phyloP scores from a whole-genome alignment of 257 asterid species.

The Solanum dulcamara region DNA sequence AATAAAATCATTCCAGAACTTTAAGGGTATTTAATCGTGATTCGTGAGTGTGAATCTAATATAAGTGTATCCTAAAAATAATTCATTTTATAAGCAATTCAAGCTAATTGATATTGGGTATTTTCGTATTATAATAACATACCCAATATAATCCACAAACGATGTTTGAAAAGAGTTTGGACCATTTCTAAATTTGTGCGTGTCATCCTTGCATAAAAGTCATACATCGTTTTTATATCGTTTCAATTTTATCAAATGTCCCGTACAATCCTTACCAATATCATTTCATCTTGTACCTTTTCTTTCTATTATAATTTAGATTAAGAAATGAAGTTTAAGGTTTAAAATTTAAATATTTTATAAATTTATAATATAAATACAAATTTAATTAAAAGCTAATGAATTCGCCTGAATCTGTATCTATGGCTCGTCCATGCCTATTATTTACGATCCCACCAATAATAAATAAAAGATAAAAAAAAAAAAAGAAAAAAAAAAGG shows the following conservation, averaged over 20 bases:
- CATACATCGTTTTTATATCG: too few relatives aligned
- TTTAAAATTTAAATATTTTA: neutral
- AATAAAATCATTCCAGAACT: neutral
- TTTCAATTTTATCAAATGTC: too few relatives aligned
- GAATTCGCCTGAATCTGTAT: neutral
- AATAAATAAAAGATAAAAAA: too few relatives aligned
- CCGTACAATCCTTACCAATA: too few relatives aligned
- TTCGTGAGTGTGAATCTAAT: neutral
- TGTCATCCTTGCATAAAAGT: too few relatives aligned
- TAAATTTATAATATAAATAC: neutral
- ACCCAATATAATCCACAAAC: too few relatives aligned
- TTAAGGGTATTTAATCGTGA: neutral
- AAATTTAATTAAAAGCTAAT: neutral
- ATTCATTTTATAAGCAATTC: neutral
- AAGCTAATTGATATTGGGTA: neutral
- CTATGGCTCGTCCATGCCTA: neutral
- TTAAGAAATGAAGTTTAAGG: neutral
- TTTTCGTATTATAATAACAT: rapidly evolving
- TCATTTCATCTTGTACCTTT: neutral
- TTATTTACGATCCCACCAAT: neutral
- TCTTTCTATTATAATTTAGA: neutral
- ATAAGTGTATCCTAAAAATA: neutral
- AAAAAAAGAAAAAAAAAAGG: neutral
- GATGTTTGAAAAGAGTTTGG: too few relatives aligned
- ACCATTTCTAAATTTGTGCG: too few relatives aligned